Conservation (phyloP, 2,329 filamentous ascomycete genomes). For the Fusarium heterosporum region DNA sequence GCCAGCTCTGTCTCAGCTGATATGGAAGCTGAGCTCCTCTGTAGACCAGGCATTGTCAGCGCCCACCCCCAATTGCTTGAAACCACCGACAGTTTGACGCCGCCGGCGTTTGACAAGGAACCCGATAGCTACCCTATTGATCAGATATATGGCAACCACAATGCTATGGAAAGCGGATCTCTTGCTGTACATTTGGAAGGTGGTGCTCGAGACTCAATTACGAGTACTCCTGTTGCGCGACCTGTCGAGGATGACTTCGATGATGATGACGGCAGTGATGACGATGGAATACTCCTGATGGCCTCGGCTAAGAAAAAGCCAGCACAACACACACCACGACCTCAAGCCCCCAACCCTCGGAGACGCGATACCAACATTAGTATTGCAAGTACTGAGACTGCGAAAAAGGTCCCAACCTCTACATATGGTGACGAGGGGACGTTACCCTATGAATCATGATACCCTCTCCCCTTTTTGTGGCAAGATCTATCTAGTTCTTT, state of each 20-base stretch:
- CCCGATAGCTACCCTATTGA: constrained; percentile 61
- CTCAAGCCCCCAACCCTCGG: constrained; percentile 54
- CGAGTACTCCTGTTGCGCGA: constrained; percentile 46
- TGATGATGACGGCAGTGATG: constrained; percentile 65
- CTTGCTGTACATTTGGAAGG: constrained; percentile 48
- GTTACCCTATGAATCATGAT: constrained; percentile 46
- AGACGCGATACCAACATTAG: constrained; percentile 71
- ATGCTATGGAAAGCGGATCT: constrained; percentile 51
- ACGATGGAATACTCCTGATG: constrained; percentile 67
- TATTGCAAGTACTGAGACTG: constrained; percentile 72
- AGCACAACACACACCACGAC: constrained; percentile 30
- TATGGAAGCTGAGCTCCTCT: constrained; percentile 69
- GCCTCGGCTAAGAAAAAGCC: constrained; percentile 62
- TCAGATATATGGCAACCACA: constrained; percentile 51
- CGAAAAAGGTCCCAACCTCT: constrained; percentile 63
- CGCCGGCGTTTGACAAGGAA: constrained; percentile 63
- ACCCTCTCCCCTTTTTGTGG: constrained; percentile 36
- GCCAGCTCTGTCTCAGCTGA: constrained; percentile 74
- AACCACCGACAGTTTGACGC: constrained; percentile 66
- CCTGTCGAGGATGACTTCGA: constrained; percentile 58
- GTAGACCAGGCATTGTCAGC: constrained; percentile 60
- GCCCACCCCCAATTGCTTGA: constrained; percentile 59
- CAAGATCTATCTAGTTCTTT: constrained; percentile 29
- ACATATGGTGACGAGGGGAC: constrained; percentile 52
- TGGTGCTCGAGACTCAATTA: constrained; percentile 37